A percentile compares a stretch with the other conserved stretches of the same genome.
phyloP scores from a whole-genome alignment of 2,329 filamentous ascomycete species.

The Aspergillus sp. region DNA sequence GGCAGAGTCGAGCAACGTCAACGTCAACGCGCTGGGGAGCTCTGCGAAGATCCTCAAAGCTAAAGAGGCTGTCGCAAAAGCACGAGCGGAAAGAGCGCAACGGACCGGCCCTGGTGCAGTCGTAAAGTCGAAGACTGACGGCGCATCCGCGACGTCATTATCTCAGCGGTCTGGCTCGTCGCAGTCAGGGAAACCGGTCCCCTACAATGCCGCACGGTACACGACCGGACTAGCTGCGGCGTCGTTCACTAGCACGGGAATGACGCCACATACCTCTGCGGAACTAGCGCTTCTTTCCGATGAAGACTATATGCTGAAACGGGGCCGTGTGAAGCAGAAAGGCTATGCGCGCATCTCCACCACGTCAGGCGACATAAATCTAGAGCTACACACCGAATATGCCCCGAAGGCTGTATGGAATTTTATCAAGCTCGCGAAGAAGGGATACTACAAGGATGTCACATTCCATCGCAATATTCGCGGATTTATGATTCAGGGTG shows the following conservation, averaged over 20 bases:
- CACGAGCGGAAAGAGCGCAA: constrained; percentile 68
- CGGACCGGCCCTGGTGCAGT: constrained; percentile 55
- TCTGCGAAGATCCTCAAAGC: constrained; percentile 81
- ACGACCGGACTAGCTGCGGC: constrained; percentile 90
- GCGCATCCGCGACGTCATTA: constrained; percentile 5
- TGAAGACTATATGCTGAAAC: constrained; percentile 95
- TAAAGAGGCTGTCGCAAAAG: constrained; percentile 90
- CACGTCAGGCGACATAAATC: constrained; percentile 76
- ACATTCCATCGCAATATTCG: constrained; percentile 91
- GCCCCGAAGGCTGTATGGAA: constrained; percentile 97
- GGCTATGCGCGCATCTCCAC: constrained; percentile 91
- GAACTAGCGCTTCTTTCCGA: constrained; percentile 84
- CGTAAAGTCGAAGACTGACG: constrained; percentile 27
- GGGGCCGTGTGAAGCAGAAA: constrained; percentile 81
- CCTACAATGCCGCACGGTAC: constrained; percentile 84
- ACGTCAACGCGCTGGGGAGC: constrained; percentile 75
- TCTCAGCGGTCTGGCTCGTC: constrained; percentile 22
- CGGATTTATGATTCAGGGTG: constrained; percentile 97
- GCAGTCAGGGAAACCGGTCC: constrained; percentile 40
- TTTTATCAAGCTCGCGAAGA: constrained; percentile 82
- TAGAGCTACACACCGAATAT: constrained; percentile 87
- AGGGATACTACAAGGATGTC: constrained; percentile 83
- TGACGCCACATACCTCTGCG: constrained; percentile 87
- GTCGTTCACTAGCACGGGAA: constrained; percentile 89
- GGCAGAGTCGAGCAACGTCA: constrained; percentile 64